phyloP scores from a whole-genome alignment of 192 early-diverging fungal species.

The Backusella liffmaniae region DNA sequence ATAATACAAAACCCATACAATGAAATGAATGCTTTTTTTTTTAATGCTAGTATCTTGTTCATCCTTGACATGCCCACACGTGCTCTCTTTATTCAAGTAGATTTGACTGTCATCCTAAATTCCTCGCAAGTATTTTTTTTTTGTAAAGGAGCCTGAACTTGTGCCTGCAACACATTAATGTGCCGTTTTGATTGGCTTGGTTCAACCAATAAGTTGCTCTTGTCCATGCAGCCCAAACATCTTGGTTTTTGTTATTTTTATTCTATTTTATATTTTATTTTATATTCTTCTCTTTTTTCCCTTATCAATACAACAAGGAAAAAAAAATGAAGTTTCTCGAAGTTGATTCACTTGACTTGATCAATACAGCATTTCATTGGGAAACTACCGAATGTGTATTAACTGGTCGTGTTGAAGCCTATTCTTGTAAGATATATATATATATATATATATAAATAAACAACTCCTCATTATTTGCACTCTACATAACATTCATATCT shows the following conservation, averaged over 20 bases:
- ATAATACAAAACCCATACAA: background rate
- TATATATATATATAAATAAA: background rate
- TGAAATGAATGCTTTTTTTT: background rate
- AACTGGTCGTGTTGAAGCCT: conserved; percentile 86
- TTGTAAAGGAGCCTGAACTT: background rate
- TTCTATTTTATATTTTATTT: background rate
- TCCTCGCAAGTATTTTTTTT: background rate
- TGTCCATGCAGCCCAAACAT: background rate
- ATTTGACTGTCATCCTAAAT: background rate
- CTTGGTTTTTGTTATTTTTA: background rate
- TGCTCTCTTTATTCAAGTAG: background rate
- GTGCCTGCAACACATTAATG: background rate
- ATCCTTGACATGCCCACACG: background rate
- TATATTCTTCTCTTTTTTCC: background rate
- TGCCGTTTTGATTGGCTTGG: background rate
- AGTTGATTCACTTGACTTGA: conserved; percentile 63
- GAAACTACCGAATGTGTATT: conserved; percentile 84
- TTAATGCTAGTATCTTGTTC: background rate
- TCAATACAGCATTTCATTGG: conserved; percentile 85
- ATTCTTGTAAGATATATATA: conserved; percentile 76
- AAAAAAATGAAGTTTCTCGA: conserved; percentile 28
- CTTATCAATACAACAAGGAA: background rate
- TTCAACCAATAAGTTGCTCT: background rate
- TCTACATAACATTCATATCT: background rate
- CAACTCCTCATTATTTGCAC: background rate